These are phyloP conservation scores for Tirmania nivea DNA, from an alignment of 495 filamentous ascomycete species.

Conservation along the genomic window DNA sequence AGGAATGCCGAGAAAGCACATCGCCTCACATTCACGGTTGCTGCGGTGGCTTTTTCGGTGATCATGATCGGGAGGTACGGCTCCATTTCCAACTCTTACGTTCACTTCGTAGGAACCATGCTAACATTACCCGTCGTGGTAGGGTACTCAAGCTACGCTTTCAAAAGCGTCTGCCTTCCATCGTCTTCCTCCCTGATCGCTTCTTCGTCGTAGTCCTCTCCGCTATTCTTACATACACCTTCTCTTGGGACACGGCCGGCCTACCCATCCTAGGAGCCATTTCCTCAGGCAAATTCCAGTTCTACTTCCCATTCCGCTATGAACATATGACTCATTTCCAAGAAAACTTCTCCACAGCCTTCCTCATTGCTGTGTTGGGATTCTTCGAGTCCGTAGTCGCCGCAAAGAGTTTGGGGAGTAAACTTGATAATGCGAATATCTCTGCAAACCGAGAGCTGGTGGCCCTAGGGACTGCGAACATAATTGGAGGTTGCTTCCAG, in stretches of 20 bases:
- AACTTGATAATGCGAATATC: conserved; percentile 33
- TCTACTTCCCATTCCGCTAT: conserved; percentile 65
- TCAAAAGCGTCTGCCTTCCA: conserved; percentile 55
- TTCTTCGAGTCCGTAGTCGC: conserved; percentile 99
- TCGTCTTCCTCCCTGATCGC: conserved; percentile 82
- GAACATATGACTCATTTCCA: conserved; percentile 57
- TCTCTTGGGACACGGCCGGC: conserved; percentile 60
- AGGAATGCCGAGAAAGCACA: conserved; percentile 43
- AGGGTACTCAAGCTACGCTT: conserved; percentile 59
- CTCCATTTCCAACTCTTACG: background rate
- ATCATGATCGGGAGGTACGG: conserved; percentile 45
- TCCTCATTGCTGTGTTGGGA: conserved; percentile 80
- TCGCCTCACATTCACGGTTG: conserved; percentile 48
- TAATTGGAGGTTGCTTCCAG: conserved; percentile 79
- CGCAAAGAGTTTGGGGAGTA: conserved; percentile 60
- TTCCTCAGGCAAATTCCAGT: conserved; percentile 48
- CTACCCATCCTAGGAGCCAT: conserved; percentile 68
- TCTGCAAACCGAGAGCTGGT: conserved; percentile 90
- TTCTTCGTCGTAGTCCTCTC: conserved; percentile 78
- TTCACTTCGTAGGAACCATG: background rate
- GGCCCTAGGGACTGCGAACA: conserved; percentile 72
- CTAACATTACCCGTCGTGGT: background rate
- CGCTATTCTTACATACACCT: conserved; percentile 54
- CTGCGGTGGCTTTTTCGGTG: conserved; percentile 56
- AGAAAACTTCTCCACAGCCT: conserved; percentile 76